Percentiles rank a stretch among this genome's conserved stretches.
Evolutionary conservation across 495 filamentous ascomycete species (phyloP).

Genomic region (Xylaria longipes): DNA sequence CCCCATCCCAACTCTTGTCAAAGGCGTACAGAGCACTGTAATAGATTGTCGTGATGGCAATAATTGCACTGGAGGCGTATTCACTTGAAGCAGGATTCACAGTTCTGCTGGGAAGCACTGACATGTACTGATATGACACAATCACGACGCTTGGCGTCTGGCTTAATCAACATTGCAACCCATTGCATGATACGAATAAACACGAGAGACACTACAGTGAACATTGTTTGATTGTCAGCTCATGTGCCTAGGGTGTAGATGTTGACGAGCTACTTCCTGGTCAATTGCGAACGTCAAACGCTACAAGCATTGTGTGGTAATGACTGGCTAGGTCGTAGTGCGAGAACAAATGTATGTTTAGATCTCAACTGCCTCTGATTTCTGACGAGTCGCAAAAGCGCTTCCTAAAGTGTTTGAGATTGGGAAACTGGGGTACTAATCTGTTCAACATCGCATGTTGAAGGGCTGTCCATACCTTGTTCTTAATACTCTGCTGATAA

Average conservation of each 20-base stretch:
- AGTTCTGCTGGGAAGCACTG: conserved; percentile 2
- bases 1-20: background rate
- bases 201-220: background rate
- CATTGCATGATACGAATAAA: background rate
- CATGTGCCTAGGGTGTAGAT: background rate
- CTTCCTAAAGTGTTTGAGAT: background rate
- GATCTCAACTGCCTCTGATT: background rate
- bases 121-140: conserved; percentile 24
- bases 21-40: conserved; percentile 11
- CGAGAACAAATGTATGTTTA: background rate
- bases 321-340: background rate
- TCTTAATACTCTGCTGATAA: background rate
- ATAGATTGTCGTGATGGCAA: conserved; percentile 18
- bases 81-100: background rate
- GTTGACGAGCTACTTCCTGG: background rate
- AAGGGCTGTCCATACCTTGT: no score
- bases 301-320: background rate
- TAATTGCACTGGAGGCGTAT: conserved; percentile 2
- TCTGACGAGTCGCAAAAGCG: no score
- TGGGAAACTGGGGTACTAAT: no score
- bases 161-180: conserved; percentile 20
- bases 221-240: background rate
- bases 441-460: background rate
- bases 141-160: conserved; percentile 10
- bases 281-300: background rate